Percentiles rank a stretch among this genome's conserved stretches.
Evolutionary conservation across 805 yeast species (phyloP).

Genomic region (Candida schatavii): DNA sequence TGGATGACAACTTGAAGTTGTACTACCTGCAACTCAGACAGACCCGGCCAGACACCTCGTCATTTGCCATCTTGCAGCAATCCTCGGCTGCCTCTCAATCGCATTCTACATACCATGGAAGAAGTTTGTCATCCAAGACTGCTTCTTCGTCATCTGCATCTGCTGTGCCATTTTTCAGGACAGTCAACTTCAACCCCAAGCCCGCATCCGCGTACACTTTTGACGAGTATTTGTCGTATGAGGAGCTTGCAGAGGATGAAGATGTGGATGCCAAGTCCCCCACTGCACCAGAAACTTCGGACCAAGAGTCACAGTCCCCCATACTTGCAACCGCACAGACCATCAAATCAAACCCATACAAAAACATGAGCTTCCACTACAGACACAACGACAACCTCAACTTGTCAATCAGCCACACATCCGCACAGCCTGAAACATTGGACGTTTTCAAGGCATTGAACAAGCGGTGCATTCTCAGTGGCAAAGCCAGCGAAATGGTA

Average conservation of each 20-base stretch:
- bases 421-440: slow-evolving; percentile 15
- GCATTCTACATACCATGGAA: not conserved
- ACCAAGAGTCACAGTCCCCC: not conserved
- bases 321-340: slow-evolving; percentile 5
- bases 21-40: slow-evolving; percentile 24
- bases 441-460: slow-evolving; percentile 34
- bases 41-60: slow-evolving; percentile 27
- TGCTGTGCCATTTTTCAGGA: slow-evolving; percentile 33
- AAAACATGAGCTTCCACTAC: slow-evolving; percentile 37
- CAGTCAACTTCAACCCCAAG: slow-evolving; percentile 33
- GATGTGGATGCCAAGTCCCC: slow-evolving; percentile 10
- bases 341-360: slow-evolving; percentile 8
- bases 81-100: not conserved
- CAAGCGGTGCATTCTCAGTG: slow-evolving; percentile 33
- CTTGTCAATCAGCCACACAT: slow-evolving; percentile 23
- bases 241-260: slow-evolving; percentile 19
- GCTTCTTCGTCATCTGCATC: not conserved
- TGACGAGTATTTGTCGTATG: slow-evolving; percentile 36
- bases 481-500: slow-evolving; percentile 44
- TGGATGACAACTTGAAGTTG: slow-evolving; percentile 36
- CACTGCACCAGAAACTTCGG: slow-evolving; percentile 8
- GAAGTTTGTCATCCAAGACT: not conserved
- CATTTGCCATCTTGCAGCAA: slow-evolving; percentile 25
- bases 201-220: slow-evolving; percentile 24
- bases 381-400: slow-evolving; percentile 35